A percentile compares a stretch with the other conserved stretches of the same genome.
Conservation (phyloP, 169 alveolate species). For the Plasmodium chabaudi region DNA sequence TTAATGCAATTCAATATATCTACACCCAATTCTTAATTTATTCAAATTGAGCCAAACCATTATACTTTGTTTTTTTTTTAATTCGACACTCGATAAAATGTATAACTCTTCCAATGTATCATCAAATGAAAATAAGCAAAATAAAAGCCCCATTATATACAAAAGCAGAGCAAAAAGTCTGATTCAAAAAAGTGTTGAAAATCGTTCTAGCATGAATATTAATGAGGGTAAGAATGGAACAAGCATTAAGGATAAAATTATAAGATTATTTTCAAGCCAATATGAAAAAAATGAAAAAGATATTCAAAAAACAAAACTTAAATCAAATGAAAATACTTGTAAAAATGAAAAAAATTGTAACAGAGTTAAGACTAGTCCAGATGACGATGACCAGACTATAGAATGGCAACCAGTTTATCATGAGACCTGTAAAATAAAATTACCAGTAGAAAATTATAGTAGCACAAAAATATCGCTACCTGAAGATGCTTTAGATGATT, state of each 20-base stretch:
- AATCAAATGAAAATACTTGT: conserved; percentile 9
- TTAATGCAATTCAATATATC: too few species aligned
- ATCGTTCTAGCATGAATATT: conserved; percentile 8
- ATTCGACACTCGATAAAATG: conserved; percentile 12
- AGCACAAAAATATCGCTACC: conserved; percentile 43
- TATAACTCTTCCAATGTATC: conserved; percentile 20
- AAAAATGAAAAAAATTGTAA: conserved; percentile 4
- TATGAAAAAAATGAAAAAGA: conserved; percentile 19
- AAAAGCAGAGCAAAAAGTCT: conserved; percentile 54
- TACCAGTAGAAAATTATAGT: conserved; percentile 46
- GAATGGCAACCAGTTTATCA: conserved; percentile 77
- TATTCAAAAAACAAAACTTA: conserved; percentile 38
- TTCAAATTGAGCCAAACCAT: neutral
- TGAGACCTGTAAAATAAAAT: conserved; percentile 74
- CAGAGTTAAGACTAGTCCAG: neutral
- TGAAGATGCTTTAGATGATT: conserved; percentile 32
- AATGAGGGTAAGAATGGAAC: conserved; percentile 29
- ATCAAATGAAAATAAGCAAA: conserved; percentile 29
- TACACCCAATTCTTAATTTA: too few species aligned
- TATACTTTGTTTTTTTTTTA: neutral
- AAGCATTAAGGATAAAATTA: conserved; percentile 59
- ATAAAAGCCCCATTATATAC: conserved; percentile 34
- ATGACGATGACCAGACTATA: conserved; percentile 10
- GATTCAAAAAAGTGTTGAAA: conserved; percentile 10
- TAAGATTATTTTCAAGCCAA: conserved; percentile 50